Conservation (phyloP, 2,329 filamentous ascomycete species). For the Claviceps sorghi region DNA sequence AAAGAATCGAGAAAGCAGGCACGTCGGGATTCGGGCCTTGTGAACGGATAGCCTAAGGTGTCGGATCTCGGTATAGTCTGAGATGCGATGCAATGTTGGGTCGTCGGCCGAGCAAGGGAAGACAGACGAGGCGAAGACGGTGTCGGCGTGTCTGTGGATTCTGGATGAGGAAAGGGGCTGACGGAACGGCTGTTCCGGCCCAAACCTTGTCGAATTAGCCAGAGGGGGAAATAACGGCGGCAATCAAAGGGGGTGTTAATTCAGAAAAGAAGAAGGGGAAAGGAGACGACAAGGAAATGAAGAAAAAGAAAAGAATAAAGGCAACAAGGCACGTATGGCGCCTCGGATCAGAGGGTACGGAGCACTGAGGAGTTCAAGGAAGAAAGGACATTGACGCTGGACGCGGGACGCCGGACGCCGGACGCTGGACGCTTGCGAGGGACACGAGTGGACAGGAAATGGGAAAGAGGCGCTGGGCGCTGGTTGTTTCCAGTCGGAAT, state of each 20-base stretch:
- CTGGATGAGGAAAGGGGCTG: slow-evolving; percentile 1
- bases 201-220: not conserved
- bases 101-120: not conserved
- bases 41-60: not conserved
- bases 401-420: too few species aligned
- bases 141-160: not conserved
- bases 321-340: too few species aligned
- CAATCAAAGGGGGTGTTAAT: not conserved
- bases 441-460: not conserved
- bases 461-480: not conserved
- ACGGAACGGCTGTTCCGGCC: not conserved
- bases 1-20: not conserved
- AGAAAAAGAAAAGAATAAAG: not conserved
- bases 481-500: not conserved
- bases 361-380: not conserved
- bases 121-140: not conserved
- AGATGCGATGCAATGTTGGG: not conserved
- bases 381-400: not conserved
- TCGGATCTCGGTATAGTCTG: not conserved
- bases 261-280: not conserved
- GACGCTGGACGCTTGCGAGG: too few species aligned
- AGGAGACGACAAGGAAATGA: not conserved
- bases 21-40: not conserved
- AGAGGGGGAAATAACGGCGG: not conserved
- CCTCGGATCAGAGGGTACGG: not conserved